Percentiles rank a stretch among this genome's conserved stretches.
These are phyloP conservation scores for Fusarium fracticaudum DNA, from an alignment of 2,329 filamentous ascomycete species.

Conservation along the genomic window DNA sequence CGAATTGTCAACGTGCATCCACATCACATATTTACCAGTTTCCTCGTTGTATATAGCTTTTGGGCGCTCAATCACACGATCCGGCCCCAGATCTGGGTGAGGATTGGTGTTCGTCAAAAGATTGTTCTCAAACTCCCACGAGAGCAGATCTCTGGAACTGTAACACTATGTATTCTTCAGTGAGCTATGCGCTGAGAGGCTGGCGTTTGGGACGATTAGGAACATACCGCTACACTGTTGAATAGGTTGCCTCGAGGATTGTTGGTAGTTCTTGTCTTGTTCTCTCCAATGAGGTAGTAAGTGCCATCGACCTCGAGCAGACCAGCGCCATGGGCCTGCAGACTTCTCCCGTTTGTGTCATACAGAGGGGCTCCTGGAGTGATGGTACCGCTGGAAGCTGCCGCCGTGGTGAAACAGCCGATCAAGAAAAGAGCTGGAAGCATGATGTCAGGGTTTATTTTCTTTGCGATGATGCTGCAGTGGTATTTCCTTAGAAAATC, in stretches of 20 bases:
- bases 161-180: background rate
- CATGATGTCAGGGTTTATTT: background rate
- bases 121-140: background rate
- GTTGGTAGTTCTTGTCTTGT: background rate
- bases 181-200: background rate
- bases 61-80: slow-evolving; percentile 48
- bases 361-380: background rate
- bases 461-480: background rate
- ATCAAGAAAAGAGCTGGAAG: background rate
- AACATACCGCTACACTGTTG: background rate
- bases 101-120: background rate
- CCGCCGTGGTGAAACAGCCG: background rate
- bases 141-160: background rate
- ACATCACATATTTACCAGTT: slow-evolving; percentile 71
- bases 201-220: background rate
- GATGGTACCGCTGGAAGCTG: background rate
- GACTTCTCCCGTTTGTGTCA: background rate
- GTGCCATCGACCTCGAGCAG: background rate
- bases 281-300: background rate
- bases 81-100: background rate
- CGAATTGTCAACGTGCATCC: slow-evolving; percentile 72
- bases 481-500: too few species aligned
- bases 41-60: slow-evolving; percentile 74
- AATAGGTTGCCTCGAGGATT: background rate
- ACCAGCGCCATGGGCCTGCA: background rate